These are phyloP conservation scores for Kodamaea suecica DNA, from an alignment of 1,139 yeast genomes.

Conservation along the genomic window DNA sequence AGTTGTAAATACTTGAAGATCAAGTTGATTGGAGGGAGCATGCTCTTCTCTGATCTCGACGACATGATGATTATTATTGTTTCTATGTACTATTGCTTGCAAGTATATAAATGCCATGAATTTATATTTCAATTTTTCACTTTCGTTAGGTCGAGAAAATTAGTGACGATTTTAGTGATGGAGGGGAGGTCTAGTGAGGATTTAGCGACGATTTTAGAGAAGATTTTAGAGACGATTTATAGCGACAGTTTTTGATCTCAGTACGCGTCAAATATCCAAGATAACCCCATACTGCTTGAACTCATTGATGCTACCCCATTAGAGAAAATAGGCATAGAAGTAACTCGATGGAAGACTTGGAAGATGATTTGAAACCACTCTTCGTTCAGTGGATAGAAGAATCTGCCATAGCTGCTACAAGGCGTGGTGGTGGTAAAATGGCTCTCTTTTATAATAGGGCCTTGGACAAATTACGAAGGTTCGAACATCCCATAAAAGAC, in stretches of 20 bases:
- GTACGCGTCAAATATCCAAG: too few species aligned
- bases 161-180: too few species aligned
- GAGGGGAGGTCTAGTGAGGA: too few species aligned
- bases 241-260: too few species aligned
- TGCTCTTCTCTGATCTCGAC: conserved; percentile 28
- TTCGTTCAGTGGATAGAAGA: conserved; percentile 54
- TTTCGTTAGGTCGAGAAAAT: too few species aligned
- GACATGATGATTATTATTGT: conserved; percentile 5
- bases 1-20: conserved; percentile 84
- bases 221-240: too few species aligned
- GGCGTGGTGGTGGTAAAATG: conserved; percentile 36
- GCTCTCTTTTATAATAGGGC: conserved; percentile 50
- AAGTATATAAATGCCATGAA: too few species aligned
- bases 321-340: too few species aligned
- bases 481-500: conserved; percentile 42
- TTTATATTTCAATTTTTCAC: too few species aligned
- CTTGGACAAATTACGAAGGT: conserved; percentile 40
- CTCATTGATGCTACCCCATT: too few species aligned
- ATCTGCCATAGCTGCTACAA: conserved; percentile 41
- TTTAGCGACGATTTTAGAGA: too few species aligned
- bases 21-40: conserved; percentile 89
- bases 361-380: conserved; percentile 31
- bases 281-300: too few species aligned
- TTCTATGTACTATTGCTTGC: neutral
- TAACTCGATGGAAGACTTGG: neutral